Evolutionary conservation across 345 rosid genomes (phyloP).

Genomic region (Limnanthes douglasii): DNA sequence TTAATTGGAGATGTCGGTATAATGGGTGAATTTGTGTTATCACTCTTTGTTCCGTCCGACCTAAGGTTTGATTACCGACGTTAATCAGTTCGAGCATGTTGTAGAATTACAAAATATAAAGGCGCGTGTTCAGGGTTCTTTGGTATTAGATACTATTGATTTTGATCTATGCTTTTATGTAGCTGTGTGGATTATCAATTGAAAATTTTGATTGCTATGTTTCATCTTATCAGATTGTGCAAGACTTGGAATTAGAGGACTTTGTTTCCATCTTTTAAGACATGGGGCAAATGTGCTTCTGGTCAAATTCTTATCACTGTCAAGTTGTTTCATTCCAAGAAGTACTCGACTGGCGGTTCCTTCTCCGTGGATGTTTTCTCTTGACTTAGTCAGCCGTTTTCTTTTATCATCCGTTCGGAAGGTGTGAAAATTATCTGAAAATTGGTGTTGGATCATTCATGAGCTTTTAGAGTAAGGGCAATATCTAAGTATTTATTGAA

Average conservation of each 20-base stretch:
- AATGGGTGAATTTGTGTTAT: too few species aligned
- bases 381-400: constrained; percentile 29
- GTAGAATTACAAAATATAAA: background rate
- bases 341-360: constrained; percentile 86
- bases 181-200: background rate
- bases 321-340: constrained; percentile 58
- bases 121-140: background rate
- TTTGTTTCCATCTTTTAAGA: constrained; percentile 23
- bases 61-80: background rate
- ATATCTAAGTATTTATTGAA: background rate
- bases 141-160: constrained; percentile 4
- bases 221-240: constrained; percentile 29
- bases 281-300: constrained; percentile 52
- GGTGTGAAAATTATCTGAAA: constrained; percentile 63
- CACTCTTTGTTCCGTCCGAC: too few species aligned
- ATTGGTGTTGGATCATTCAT: constrained; percentile 40
- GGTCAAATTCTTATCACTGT: constrained; percentile 47
- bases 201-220: constrained; percentile 1
- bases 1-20: too few species aligned
- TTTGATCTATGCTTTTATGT: background rate
- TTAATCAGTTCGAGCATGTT: constrained; percentile 1
- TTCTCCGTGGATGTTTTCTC: constrained; percentile 48
- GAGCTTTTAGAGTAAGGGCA: constrained; percentile 34
- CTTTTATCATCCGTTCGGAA: constrained; percentile 23
- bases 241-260: constrained; percentile 29